Percentiles rank a stretch among this genome's conserved stretches.
Evolutionary conservation across 1,284 basidiomycete genomes (phyloP).

Genomic region (Microbotryum lychnidis-dioicae): DNA sequence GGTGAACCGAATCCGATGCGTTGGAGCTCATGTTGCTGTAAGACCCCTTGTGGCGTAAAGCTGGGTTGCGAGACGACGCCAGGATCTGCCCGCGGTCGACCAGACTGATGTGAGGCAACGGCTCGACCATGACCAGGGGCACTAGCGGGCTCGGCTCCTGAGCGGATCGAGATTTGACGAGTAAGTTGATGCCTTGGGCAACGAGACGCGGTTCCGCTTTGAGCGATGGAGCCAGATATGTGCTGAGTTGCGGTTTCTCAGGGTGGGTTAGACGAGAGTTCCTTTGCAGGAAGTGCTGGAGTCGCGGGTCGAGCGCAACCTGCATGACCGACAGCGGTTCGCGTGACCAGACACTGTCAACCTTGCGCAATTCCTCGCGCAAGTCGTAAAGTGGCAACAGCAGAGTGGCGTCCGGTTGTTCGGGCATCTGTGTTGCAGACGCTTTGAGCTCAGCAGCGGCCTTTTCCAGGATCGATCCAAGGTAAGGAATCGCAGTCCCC

Average conservation of each 20-base stretch:
- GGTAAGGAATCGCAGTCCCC: conserved; percentile 3
- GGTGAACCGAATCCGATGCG: background rate
- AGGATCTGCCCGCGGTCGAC: conserved; percentile 5
- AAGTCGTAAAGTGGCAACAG: conserved; percentile 1
- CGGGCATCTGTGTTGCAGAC: background rate
- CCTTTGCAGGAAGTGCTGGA: conserved; percentile 2
- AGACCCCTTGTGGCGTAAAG: background rate
- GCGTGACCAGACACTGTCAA: background rate
- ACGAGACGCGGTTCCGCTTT: conserved; percentile 3
- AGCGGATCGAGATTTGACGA: background rate
- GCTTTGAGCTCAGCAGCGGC: background rate
- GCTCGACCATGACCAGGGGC: conserved; percentile 9
- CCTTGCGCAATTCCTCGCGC: background rate
- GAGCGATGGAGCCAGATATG: conserved; percentile 4
- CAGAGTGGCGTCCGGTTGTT: background rate
- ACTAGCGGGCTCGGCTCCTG: conserved; percentile 4
- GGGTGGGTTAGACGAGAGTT: background rate
- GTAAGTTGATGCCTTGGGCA: background rate
- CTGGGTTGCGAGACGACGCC: background rate
- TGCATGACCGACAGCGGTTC: background rate
- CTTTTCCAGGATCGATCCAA: conserved; percentile 5
- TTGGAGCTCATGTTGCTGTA: background rate
- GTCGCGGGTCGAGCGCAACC: background rate
- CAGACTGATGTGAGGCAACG: conserved; percentile 10
- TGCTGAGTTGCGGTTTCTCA: background rate